Conservation (phyloP, 768 basidiomycete genomes). For the Basidioascus undulatus region DNA sequence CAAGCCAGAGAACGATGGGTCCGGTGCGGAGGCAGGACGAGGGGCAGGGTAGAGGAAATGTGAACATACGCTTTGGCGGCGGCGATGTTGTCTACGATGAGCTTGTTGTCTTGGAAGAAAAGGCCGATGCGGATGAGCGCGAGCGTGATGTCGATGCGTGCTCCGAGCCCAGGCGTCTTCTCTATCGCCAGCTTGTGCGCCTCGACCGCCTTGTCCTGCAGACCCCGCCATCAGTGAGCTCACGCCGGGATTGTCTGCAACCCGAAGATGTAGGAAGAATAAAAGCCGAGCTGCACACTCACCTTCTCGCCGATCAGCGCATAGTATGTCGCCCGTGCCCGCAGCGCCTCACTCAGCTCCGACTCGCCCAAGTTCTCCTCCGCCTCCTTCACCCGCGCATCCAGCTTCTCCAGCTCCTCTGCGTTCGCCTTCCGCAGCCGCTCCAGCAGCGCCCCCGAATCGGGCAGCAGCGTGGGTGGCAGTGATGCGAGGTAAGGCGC, state of each 20-base stretch:
- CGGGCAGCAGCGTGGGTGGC: not conserved
- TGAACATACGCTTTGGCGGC: conserved; percentile 52
- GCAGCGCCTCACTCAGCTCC: conserved; percentile 70
- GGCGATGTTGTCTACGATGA: conserved; percentile 45
- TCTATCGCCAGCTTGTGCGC: conserved; percentile 65
- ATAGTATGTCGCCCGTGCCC: conserved; percentile 59
- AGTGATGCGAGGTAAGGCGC: conserved; percentile 34
- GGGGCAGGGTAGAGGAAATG: too few relatives aligned
- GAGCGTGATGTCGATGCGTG: conserved; percentile 76
- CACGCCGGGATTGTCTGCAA: not conserved
- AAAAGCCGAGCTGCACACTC: not conserved
- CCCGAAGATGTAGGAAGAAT: not conserved
- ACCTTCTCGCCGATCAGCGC: conserved; percentile 71
- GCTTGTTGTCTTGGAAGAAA: conserved; percentile 56
- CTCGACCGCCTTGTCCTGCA: conserved; percentile 49
- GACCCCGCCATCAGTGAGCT: too few relatives aligned
- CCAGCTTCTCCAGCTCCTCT: conserved; percentile 44
- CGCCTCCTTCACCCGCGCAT: conserved; percentile 58
- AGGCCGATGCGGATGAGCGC: conserved; percentile 70
- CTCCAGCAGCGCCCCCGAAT: conserved; percentile 24
- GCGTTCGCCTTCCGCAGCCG: conserved; percentile 44
- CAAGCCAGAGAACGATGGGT: not conserved
- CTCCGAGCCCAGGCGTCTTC: conserved; percentile 79
- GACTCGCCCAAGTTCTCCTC: conserved; percentile 78
- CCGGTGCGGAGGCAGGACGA: not conserved